Base-by-base conservation (phyloP, 1,284 basidiomycete genomes). In the Ganoderma lucidum region DNA sequence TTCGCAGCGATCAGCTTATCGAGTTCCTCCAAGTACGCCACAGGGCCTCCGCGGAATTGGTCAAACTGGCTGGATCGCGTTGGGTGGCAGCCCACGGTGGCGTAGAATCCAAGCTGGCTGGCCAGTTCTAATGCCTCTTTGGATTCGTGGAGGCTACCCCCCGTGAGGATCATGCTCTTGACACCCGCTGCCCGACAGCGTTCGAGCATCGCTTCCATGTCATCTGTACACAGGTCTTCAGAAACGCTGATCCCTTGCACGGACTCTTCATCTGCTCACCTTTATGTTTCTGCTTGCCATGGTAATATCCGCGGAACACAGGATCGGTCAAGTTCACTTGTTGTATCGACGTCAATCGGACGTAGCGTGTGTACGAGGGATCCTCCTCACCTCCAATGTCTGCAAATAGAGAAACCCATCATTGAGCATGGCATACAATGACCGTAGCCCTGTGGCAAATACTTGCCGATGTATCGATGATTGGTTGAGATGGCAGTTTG, bases 11-110 rank as follows among this genome's bases (percentile, higher is more conserved):
- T 87, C 1, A 94, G 75, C 15, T 82, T 77, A 70, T 90, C 88
- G 28, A 96, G 81, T 14, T 85, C 88, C 15, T 81, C 71, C 8
- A 96, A 79, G 76, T 96, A 97, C 2, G 83, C 90, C 0, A 86
- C 85, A 1, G 88, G 86, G 0, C 93, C 92, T 8, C 82, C 86
- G 1, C 81, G 80, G 77, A 87, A 86, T 62, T 84, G 80, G 45
- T 93, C 91, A 73, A 96, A 93, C 77, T 96, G 93, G 5, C 77
- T 80, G 0, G 93, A 90, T n/a, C 93, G 90, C 8, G 95, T 96
- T 0, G 96, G 96, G 80, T 97, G 96, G 73, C 93, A 93, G 23
- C 96, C 96, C 1, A 92, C 89, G 0, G 95, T 97, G 9, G 90
- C 88, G 77, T 91, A 94, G 23, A 95, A 80, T 8, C 84, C 83